A percentile compares a stretch with the other conserved stretches of the same genome.
Evolutionary conservation across 495 filamentous ascomycete genomes (phyloP).

Genomic region (Penicillium longicatenatum): DNA sequence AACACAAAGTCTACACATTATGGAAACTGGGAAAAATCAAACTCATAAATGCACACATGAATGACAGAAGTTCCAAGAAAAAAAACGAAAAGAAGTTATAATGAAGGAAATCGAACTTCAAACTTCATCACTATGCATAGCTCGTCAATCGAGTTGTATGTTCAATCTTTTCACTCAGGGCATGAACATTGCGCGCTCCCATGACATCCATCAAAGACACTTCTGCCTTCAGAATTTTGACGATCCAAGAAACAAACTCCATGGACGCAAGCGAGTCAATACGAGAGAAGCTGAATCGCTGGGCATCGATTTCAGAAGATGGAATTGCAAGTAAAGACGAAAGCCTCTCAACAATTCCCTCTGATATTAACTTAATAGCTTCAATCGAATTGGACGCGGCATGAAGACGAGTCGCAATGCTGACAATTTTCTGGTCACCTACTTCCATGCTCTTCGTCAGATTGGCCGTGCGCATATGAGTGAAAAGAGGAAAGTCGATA

Average conservation of each 20-base stretch:
- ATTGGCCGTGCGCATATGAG: conserved; percentile 20
- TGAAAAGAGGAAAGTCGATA: conserved; percentile 33
- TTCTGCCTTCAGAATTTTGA: conserved; percentile 37
- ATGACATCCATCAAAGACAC: conserved; percentile 44
- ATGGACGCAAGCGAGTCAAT: conserved; percentile 52
- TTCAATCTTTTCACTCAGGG: conserved; percentile 29
- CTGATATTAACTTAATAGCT: conserved; percentile 22
- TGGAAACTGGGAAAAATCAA: background rate
- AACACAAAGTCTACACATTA: background rate
- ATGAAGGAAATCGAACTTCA: background rate
- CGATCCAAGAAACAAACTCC: conserved; percentile 49
- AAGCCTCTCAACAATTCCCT: conserved; percentile 29
- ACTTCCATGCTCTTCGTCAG: background rate
- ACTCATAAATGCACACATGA: background rate
- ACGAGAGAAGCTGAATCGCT: conserved; percentile 33
- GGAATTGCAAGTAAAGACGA: conserved; percentile 34
- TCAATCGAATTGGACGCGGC: conserved; percentile 12
- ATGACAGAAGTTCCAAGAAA: background rate
- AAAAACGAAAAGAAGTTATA: background rate
- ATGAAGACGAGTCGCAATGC: conserved; percentile 12
- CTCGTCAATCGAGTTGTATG: background rate
- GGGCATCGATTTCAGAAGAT: conserved; percentile 41
- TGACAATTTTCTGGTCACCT: conserved; percentile 13
- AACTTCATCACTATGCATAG: background rate
- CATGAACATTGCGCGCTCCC: conserved; percentile 28